Evolutionary conservation across 1,139 yeast species (phyloP), one percentile per base, ranked within the genome.

Genomic region (Schizosaccharomyces versatilis): DNA sequence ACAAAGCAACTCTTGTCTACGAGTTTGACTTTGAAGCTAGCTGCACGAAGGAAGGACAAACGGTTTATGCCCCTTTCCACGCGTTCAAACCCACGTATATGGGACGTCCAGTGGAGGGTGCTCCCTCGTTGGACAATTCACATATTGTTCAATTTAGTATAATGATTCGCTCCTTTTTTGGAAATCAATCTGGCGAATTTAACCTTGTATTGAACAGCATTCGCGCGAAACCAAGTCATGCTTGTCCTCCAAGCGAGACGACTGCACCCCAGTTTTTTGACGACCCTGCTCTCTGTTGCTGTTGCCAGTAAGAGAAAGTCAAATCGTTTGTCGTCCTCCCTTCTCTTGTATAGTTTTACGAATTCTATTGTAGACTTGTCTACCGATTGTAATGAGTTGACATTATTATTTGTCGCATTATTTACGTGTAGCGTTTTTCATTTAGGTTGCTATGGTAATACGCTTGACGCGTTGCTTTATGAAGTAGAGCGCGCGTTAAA

Each of bases 161-260:
- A 38, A 56, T 56, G 58, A 44, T 39, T 38, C 53, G 58, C 36
- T 40, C 52, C 47, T 56, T 54, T 52, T 54, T 54, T 17, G 54
- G 42, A 39, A 15, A 42, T 5, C 58, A 54, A 49, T 9, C 7
- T 7, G 58, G 58, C n/a, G 53, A 53, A 2, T 56, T 52, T 48
- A 49, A 53, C 12, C 15, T 54, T 9, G 47, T 51, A 36, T 17
- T 55, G 15, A 19, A n/a, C 7, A 42, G 56, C 10, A 54, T 55
- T 47, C 53, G 51, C 15, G 56, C 56, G 10, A 40, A 49, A 10
- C 49, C 49, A 44, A 44, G 32, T 9, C 10, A 44, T 44, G 38
- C 38, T 44, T n/a, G 8, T 24, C 38, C n/a, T 3, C n/a, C 24
- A 3, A 9, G 7, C 32, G 15, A 44, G 10, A 17, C 14, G 6